Conservation (phyloP, 106 monocot genomes). For the Dendrobium nobile region DNA sequence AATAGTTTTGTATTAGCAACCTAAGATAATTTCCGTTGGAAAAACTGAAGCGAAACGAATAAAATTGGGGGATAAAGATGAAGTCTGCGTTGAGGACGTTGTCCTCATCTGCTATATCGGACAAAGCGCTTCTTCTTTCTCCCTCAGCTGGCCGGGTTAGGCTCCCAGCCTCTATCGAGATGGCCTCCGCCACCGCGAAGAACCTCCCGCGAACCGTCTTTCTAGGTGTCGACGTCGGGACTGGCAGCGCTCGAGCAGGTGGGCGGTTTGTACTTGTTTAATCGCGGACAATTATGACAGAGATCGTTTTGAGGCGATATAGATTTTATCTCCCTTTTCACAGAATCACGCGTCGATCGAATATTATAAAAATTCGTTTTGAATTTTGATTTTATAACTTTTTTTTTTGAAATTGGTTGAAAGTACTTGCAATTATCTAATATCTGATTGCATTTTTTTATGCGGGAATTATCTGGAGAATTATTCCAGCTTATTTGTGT, state of each 20-base stretch:
- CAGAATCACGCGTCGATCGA: background rate
- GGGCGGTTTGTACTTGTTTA: background rate
- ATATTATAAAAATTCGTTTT: background rate
- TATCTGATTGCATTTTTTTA: background rate
- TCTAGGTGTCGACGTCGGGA: conserved; percentile 97
- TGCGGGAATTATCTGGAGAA: no score
- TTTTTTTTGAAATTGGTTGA: background rate
- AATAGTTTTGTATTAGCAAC: no score
- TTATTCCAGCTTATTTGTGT: background rate
- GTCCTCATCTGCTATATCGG: background rate
- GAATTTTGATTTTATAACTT: background rate
- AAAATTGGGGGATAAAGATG: background rate
- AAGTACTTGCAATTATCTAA: background rate
- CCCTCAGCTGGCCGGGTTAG: conserved; percentile 6
- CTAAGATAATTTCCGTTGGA: no score
- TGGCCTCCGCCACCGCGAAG: conserved; percentile 16
- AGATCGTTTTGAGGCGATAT: background rate
- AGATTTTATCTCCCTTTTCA: background rate
- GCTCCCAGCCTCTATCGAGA: conserved; percentile 16
- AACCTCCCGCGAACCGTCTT: conserved; percentile 30
- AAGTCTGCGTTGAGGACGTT: background rate
- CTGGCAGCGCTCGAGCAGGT: conserved; percentile 97
- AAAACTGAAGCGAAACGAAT: no score
- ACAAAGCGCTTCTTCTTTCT: conserved; percentile 7
- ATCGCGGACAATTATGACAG: background rate